phyloP scores from a whole-genome alignment of 2,329 filamentous ascomycete species.

The Colletotrichum musae region DNA sequence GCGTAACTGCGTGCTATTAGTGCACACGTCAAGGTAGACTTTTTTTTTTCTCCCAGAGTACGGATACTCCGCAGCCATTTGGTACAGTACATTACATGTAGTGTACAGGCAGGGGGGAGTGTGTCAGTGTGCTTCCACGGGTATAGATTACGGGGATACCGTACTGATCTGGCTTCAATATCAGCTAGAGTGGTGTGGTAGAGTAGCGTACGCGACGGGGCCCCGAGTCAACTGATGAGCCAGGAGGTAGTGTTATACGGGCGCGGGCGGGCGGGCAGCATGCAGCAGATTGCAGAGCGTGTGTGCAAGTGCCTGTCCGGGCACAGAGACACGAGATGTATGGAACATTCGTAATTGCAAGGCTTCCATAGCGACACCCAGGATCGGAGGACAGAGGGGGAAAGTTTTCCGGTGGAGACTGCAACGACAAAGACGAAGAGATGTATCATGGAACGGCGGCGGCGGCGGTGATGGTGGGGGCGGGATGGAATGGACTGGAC shows the following conservation, averaged over 20 bases:
- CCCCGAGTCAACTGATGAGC: not conserved
- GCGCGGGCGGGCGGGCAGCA: not conserved
- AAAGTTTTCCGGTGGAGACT: constrained; percentile 33
- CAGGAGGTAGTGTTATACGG: constrained; percentile 8
- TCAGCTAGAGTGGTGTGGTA: not conserved
- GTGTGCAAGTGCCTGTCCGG: not conserved
- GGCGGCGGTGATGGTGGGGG: too few relatives aligned
- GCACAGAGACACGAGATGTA: not conserved
- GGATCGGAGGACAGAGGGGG: constrained; percentile 1
- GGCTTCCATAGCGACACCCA: constrained; percentile 6
- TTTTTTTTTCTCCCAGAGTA: too few relatives aligned
- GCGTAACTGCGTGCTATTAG: not conserved
- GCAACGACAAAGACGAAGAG: not conserved
- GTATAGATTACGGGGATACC: too few relatives aligned
- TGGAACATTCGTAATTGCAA: not conserved
- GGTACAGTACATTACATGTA: too few relatives aligned
- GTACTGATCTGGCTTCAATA: not conserved
- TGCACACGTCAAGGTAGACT: too few relatives aligned
- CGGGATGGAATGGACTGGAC: constrained; percentile 14
- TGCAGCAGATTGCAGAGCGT: not conserved
- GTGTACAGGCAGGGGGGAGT: too few relatives aligned
- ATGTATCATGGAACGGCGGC: too few relatives aligned
- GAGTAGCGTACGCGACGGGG: not conserved
- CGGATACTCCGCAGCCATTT: not conserved
- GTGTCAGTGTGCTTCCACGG: too few relatives aligned